A percentile compares a stretch with the other conserved stretches of the same genome.
Conservation (phyloP, 352 stramenopile genomes). For the Phytophthora rubi region DNA sequence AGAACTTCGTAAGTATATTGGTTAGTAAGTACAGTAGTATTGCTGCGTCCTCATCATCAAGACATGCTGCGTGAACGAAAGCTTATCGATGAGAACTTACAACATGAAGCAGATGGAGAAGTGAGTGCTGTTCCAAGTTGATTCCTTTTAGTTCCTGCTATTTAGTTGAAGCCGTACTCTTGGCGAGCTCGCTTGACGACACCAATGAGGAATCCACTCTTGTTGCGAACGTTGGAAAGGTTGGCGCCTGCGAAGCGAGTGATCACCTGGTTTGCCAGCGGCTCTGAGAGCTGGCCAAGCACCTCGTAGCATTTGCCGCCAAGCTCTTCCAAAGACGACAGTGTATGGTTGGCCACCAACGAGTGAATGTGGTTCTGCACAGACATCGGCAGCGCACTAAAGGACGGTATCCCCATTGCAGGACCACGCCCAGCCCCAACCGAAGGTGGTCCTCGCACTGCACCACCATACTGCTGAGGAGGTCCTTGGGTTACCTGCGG, state of each 20-base stretch:
- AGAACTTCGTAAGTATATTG: slow-evolving; percentile 40
- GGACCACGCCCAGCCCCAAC: slow-evolving; percentile 22
- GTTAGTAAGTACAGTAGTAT: slow-evolving; percentile 24
- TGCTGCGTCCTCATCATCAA: slow-evolving; percentile 5
- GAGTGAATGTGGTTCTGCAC: slow-evolving; percentile 74
- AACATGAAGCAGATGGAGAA: not conserved
- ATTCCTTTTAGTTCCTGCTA: slow-evolving; percentile 1
- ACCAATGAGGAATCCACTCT: slow-evolving; percentile 81
- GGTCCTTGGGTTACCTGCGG: not conserved
- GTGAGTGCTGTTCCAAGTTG: slow-evolving; percentile 9
- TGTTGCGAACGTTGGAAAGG: slow-evolving; percentile 75
- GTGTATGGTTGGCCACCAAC: slow-evolving; percentile 59
- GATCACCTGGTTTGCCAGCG: slow-evolving; percentile 77
- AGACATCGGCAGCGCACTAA: slow-evolving; percentile 53
- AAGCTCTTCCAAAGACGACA: slow-evolving; percentile 76
- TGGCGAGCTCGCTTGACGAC: slow-evolving; percentile 82
- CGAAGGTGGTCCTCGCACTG: slow-evolving; percentile 14
- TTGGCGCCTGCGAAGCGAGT: slow-evolving; percentile 78
- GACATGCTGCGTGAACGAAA: not conserved
- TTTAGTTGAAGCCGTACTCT: slow-evolving; percentile 77
- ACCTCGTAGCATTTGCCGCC: slow-evolving; percentile 86
- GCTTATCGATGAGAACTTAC: not conserved
- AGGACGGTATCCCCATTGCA: slow-evolving; percentile 35
- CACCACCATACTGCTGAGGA: slow-evolving; percentile 26
- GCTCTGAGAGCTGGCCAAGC: slow-evolving; percentile 75